Base-by-base conservation (phyloP, 305 asterid genomes). In the Fraxinus nigra region DNA sequence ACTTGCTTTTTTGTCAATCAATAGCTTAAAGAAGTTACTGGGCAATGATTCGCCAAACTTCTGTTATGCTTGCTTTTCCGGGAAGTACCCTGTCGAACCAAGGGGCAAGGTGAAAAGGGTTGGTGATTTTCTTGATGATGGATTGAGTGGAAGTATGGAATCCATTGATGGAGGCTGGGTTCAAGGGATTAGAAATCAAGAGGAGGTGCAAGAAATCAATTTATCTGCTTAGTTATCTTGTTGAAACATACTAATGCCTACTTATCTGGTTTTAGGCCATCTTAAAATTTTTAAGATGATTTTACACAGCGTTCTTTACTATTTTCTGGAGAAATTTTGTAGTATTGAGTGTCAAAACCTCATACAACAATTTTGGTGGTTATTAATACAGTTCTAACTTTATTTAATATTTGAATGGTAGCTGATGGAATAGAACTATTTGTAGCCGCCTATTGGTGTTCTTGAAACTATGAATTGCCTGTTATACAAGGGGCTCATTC, bases 111-210 rank as follows among this genome's bases (percentile, higher is more conserved):
- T 89, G 79, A 87, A 86, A 69, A 88, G 87, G 87, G 86, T 87
- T 18, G 92, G 90, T 13, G 92, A 85, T 77, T 87, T 85, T 73
- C 73, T 89, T 37, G 90, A 85, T 46, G 89, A 89, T 84, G 88
- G 89, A 77, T 83, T 88, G 82, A 87, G 78, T 80, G 91, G 90
- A 26, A 82, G 67, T 72, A 59, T 54, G 78, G 87, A 78, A 14
- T 54, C 85, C 16, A 83, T 88, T 8, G 87, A 85, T 80, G 89
- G 86, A 65, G 90, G 90, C 61, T 88, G 91, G 91, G 79, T 86
- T 76, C 85, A 61, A 61, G 85, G 87, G 11, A 87, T 43, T 34
- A 81, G 30, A 24, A 43, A 14, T 24, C 56, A 18, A 18, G 54
- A 69, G n/a, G 80, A 24, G 20, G 37, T 40, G 56, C 63, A 54